phyloP scores from a whole-genome alignment of 1,284 basidiomycete species.

The Xerocomus amazonicus region DNA sequence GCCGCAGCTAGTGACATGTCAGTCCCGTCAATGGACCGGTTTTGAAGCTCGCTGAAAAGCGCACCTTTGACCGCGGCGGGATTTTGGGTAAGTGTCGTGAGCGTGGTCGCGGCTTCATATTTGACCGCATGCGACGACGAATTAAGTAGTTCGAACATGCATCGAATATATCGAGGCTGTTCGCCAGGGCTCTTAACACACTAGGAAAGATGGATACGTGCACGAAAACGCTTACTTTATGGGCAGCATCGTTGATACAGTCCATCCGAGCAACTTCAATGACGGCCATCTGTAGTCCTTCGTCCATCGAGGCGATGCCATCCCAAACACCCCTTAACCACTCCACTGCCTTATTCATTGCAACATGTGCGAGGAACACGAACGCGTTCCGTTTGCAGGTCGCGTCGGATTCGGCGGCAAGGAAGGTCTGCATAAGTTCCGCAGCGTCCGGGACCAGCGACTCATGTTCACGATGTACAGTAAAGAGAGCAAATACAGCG shows the following conservation, averaged over 20 bases:
- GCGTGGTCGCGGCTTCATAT: conserved; percentile 95
- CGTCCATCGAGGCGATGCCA: conserved; percentile 82
- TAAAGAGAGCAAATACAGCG: conserved; percentile 94
- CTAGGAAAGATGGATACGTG: conserved; percentile 3
- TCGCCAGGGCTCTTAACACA: conserved; percentile 9
- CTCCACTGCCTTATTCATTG: conserved; percentile 88
- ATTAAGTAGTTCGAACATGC: conserved; percentile 93
- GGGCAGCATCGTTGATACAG: conserved; percentile 79
- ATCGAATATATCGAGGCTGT: conserved; percentile 87
- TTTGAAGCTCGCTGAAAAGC: conserved; percentile 2
- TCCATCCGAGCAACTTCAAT: conserved; percentile 95
- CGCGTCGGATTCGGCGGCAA: conserved; percentile 94
- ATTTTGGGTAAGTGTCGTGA: conserved; percentile 94
- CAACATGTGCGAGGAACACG: conserved; percentile 87
- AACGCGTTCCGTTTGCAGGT: conserved; percentile 98
- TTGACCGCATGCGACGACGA: conserved; percentile 93
- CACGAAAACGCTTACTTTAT: conserved; percentile 54
- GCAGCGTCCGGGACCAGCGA: conserved; percentile 95
- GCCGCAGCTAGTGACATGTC: conserved; percentile 69
- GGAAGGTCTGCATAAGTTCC: conserved; percentile 95
- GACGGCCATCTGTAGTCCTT: conserved; percentile 92
- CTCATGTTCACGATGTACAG: conserved; percentile 93
- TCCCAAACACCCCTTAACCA: conserved; percentile 88
- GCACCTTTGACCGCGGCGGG: conserved; percentile 92
- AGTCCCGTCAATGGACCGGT: neutral